Evolutionary conservation across 768 basidiomycete species (phyloP).

Genomic region (Psilocybe cubensis): DNA sequence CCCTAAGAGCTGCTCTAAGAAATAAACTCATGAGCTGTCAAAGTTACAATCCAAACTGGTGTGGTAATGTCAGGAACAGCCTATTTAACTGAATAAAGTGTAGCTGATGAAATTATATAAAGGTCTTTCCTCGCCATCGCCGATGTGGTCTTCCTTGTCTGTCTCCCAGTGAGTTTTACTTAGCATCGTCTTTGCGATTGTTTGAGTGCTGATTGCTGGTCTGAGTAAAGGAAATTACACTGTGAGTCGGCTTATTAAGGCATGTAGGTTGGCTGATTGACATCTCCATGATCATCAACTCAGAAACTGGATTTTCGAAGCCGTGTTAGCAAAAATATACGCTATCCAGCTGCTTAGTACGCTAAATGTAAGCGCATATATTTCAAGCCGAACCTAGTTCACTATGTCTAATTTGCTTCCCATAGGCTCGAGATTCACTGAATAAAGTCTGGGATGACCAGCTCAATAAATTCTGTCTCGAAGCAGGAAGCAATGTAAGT

Average conservation of each 20-base stretch:
- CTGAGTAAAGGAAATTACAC: background rate
- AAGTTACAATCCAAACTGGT: background rate
- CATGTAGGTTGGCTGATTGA: background rate
- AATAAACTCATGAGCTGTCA: background rate
- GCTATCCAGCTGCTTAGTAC: background rate
- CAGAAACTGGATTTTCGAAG: conserved; percentile 1
- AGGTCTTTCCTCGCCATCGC: background rate
- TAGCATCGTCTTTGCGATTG: background rate
- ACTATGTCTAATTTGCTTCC: background rate
- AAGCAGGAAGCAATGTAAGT: background rate
- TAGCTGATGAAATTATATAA: background rate
- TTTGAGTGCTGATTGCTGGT: background rate
- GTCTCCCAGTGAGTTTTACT: background rate
- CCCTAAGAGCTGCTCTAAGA: background rate
- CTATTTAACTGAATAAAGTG: too few species aligned
- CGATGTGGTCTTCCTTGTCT: background rate
- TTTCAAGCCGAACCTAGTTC: too few species aligned
- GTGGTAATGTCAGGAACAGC: background rate
- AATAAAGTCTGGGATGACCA: background rate
- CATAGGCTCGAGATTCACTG: background rate
- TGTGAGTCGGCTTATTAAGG: background rate
- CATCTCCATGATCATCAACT: background rate
- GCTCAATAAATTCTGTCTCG: background rate
- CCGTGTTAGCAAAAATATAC: background rate
- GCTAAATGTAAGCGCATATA: conserved; percentile 2